phyloP scores from a whole-genome alignment of 768 basidiomycete species.

The Hygrophoropsis aurantiaca region DNA sequence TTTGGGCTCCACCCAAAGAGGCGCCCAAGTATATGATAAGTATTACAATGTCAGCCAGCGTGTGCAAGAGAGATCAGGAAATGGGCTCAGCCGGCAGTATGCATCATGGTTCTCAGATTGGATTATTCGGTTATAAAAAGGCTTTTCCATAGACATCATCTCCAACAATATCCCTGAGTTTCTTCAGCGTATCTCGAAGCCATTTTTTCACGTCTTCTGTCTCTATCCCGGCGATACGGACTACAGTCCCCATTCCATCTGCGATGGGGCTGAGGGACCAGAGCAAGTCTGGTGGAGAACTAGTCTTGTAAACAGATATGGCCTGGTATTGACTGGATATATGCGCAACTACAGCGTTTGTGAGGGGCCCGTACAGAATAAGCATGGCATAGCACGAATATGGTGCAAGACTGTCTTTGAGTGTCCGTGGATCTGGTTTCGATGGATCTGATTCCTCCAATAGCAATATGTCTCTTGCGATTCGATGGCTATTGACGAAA shows the following conservation, averaged over 20 bases:
- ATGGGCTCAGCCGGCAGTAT: too few species aligned
- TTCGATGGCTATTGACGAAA: constrained; percentile 56
- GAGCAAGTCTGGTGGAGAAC: constrained; percentile 57
- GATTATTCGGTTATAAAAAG: constrained; percentile 54
- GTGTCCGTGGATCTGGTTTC: constrained; percentile 35
- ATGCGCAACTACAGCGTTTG: constrained; percentile 44
- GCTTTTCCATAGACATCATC: constrained; percentile 62
- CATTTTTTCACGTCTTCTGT: constrained; percentile 74
- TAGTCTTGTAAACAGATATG: constrained; percentile 61
- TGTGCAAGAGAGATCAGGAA: too few species aligned
- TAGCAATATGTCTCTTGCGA: constrained; percentile 77
- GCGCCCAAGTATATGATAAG: too few species aligned
- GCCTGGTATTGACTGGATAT: constrained; percentile 50
- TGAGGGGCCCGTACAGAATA: constrained; percentile 71
- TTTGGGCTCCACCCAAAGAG: too few species aligned
- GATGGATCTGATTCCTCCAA: constrained; percentile 50
- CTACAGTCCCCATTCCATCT: constrained; percentile 48
- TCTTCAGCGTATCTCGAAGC: constrained; percentile 56
- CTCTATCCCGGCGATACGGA: constrained; percentile 75
- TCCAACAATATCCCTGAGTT: constrained; percentile 56
- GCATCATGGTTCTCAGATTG: too few species aligned
- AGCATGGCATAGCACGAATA: constrained; percentile 92
- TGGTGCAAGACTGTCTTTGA: constrained; percentile 65
- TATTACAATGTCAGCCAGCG: too few species aligned
- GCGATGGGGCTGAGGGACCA: constrained; percentile 78